phyloP scores from a whole-genome alignment of 164 flowering plant genomes.

The Hamamelis virginiana region DNA sequence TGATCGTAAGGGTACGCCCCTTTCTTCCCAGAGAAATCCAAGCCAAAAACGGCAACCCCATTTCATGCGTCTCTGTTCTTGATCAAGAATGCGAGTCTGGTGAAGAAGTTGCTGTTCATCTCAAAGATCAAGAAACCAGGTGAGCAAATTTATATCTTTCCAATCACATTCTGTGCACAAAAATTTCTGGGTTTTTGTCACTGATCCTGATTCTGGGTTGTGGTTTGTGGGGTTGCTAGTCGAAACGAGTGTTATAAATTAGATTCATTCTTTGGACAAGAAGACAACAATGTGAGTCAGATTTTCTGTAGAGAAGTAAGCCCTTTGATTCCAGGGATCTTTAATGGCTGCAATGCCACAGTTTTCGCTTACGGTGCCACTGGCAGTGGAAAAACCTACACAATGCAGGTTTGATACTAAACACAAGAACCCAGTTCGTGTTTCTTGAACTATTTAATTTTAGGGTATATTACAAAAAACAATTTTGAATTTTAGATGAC shows the following conservation, averaged over 20 bases:
- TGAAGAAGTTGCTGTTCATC: conserved; percentile 63
- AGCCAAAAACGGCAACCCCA: conserved; percentile 17
- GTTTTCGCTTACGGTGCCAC: conserved; percentile 94
- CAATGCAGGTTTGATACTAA: conserved; percentile 66
- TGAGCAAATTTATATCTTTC: conserved; percentile 4
- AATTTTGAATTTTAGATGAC: not conserved
- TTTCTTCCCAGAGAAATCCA: conserved; percentile 61
- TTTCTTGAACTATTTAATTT: conserved; percentile 3
- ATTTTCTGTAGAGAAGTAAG: conserved; percentile 68
- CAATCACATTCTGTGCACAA: not conserved
- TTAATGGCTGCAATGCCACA: conserved; percentile 71
- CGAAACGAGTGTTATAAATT: conserved; percentile 77
- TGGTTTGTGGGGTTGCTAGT: too few relatives aligned
- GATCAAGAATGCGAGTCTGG: conserved; percentile 26
- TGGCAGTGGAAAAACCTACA: conserved; percentile 87
- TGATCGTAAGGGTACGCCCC: conserved; percentile 73
- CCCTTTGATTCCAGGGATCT: conserved; percentile 67
- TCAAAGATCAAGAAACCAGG: conserved; percentile 68
- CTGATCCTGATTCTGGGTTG: not conserved
- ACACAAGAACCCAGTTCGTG: not conserved
- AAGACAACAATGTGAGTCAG: conserved; percentile 46
- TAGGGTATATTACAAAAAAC: too few relatives aligned
- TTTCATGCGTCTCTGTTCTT: conserved; percentile 51
- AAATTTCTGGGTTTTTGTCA: not conserved
- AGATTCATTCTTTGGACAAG: conserved; percentile 69